Base-by-base conservation (phyloP, 208 protist species). In the Balamuthia mandrillaris region DNA sequence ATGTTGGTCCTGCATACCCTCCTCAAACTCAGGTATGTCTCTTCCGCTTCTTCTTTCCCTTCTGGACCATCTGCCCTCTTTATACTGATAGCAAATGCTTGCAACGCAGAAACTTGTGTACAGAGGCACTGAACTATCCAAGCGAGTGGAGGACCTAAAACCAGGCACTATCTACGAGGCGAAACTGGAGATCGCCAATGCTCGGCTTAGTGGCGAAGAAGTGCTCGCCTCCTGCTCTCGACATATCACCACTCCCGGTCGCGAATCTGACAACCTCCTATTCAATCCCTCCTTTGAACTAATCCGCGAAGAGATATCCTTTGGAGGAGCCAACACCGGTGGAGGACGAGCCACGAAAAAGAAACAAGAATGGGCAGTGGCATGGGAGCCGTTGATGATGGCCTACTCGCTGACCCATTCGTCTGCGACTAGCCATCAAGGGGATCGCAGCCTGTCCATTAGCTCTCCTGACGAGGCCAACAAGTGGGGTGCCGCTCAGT, bases 371-470 rank as follows among this genome's bases (percentile, higher is more conserved):
- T 70, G 41, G 18, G 61, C 61, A 9, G 7, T 39, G 37, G 41
- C 41, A 18, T 70, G 61, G 61, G 61, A 70, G 61, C 61, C 61
- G 61, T 39, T 70, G 37, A 70, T 70, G 61, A 70, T 70, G 61
- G 37, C 61, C 61, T 70, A 70, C 61, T 70, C 61, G 0, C 33
- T 70, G 18, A 31, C 14, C n/a, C 35, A 12, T 16, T 16, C 5
- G 7, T 39, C 33, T 39, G 27, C n/a, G n/a, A n/a, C n/a, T n/a
- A n/a, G n/a, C n/a, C n/a, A n/a, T n/a, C n/a, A 16, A 2, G 0
- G 61, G 14, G 61, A 39, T 5, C 61, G 33, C 5, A 21, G 18
- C 61, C 47, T 33, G 61, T 70, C 41, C 61, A 70, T 39, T 16
- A 33, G 47, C 61, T 47, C 37, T 21, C 41, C 41, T 21, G 61